These are phyloP conservation scores for Phialophora chinensis DNA, from an alignment of 2,329 filamentous ascomycete genomes.

Conservation along the genomic window DNA sequence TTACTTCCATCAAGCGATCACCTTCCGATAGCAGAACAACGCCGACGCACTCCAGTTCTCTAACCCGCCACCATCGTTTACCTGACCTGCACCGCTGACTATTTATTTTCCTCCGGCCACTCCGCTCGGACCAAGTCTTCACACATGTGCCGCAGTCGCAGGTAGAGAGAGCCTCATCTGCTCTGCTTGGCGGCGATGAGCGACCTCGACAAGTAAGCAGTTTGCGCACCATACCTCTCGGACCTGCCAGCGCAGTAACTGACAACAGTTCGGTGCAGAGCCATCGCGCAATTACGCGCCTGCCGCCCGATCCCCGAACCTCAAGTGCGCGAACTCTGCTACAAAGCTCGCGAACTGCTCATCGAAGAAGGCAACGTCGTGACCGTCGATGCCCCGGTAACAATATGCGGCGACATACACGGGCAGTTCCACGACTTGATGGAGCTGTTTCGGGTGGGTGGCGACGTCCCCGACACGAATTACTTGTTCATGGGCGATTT, in stretches of 20 bases:
- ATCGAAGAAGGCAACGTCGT: slow-evolving; percentile 99
- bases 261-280: slow-evolving; percentile 61
- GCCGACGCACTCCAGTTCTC: neutral
- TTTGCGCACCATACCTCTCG: neutral
- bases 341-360: slow-evolving; percentile 92
- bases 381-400: slow-evolving; percentile 91
- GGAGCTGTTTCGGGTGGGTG: slow-evolving; percentile 93
- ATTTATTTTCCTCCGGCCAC: slow-evolving; percentile 11
- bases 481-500: slow-evolving; percentile 99
- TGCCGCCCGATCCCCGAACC: slow-evolving; percentile 95
- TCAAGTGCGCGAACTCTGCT: slow-evolving; percentile 94
- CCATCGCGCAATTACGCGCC: slow-evolving; percentile 91
- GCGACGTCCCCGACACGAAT: slow-evolving; percentile 92
- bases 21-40: neutral
- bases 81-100: neutral
- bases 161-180: slow-evolving; percentile 21
- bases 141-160: slow-evolving; percentile 27
- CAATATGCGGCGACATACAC: slow-evolving; percentile 96
- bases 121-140: slow-evolving; percentile 4
- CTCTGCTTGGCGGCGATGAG: slow-evolving; percentile 67
- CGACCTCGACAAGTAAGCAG: slow-evolving; percentile 82
- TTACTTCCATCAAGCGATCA: neutral
- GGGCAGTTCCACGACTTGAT: slow-evolving; percentile 96
- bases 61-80: neutral
- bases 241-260: neutral